phyloP scores from a whole-genome alignment of 805 yeast species.

The Saturnispora saitoi region DNA sequence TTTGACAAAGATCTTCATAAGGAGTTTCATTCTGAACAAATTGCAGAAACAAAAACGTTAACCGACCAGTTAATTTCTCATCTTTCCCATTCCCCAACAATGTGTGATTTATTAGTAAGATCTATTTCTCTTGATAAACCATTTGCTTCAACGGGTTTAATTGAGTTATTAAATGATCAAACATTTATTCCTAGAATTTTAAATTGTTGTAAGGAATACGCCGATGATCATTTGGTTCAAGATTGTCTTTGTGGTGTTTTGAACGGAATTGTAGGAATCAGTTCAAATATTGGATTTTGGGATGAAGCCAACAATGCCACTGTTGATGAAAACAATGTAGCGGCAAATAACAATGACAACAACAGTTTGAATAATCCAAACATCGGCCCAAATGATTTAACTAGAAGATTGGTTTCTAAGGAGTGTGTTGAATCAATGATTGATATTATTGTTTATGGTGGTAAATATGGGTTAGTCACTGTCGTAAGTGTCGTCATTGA shows the following conservation, averaged over 20 bases:
- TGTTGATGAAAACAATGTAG: constrained; percentile 7
- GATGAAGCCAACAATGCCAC: constrained; percentile 16
- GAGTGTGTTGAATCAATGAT: constrained; percentile 58
- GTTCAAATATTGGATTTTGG: constrained; percentile 32
- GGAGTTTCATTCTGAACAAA: background rate
- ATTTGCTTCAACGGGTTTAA: constrained; percentile 77
- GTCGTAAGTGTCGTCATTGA: constrained; percentile 93
- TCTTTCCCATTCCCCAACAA: constrained; percentile 71
- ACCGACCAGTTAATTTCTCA: constrained; percentile 72
- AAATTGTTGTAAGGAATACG: constrained; percentile 50
- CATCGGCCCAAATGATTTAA: constrained; percentile 91
- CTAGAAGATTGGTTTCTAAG: constrained; percentile 78
- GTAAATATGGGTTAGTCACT: constrained; percentile 74
- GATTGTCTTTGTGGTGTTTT: constrained; percentile 59
- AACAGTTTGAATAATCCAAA: constrained; percentile 56
- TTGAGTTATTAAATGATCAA: constrained; percentile 66
- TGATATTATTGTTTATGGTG: constrained; percentile 66
- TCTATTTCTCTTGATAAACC: constrained; percentile 88
- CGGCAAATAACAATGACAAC: constrained; percentile 48
- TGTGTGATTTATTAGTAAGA: constrained; percentile 81
- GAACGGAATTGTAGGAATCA: constrained; percentile 69
- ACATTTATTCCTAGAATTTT: constrained; percentile 52
- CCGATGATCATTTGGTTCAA: constrained; percentile 28
- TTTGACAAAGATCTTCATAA: background rate
- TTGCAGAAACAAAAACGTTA: constrained; percentile 29